Evolutionary conservation across 2,329 filamentous ascomycete genomes (phyloP).

Genomic region (Arthrobotrys megalospora): DNA sequence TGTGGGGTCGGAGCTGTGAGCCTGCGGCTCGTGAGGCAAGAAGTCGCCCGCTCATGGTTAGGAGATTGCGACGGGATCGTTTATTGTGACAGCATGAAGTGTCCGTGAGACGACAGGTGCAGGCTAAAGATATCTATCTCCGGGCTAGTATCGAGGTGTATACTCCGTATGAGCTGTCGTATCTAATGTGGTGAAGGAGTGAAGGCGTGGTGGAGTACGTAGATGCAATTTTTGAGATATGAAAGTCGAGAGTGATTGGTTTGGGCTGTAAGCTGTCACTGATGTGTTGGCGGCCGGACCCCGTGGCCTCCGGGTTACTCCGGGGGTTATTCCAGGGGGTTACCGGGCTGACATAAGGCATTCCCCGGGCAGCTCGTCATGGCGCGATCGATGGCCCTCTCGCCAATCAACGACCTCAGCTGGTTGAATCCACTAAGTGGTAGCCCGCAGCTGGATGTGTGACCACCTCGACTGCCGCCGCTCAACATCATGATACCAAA

Average conservation of each 20-base stretch:
- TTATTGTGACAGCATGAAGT: constrained; percentile 58
- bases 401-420: constrained; percentile 2
- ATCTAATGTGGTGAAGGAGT: constrained; percentile 5
- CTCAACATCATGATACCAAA: constrained; percentile 17
- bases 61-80: constrained; percentile 38
- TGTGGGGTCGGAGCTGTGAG: constrained; percentile 37
- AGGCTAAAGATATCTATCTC: constrained; percentile 10
- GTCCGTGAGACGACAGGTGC: background rate
- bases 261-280: constrained; percentile 20
- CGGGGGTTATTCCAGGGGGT: no score
- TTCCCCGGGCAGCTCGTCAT: background rate
- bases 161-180: constrained; percentile 8
- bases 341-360: background rate
- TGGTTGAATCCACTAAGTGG: background rate
- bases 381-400: background rate
- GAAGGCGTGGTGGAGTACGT: constrained; percentile 31
- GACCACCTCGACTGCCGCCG: background rate
- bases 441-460: background rate
- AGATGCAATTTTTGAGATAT: constrained; percentile 36
- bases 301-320: background rate
- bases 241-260: constrained; percentile 19
- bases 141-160: background rate
- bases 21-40: constrained; percentile 75
- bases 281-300: constrained; percentile 60
- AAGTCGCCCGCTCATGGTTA: constrained; percentile 80